Conservation (phyloP, 2,329 filamentous ascomycete species). For the Cytospora mali region DNA sequence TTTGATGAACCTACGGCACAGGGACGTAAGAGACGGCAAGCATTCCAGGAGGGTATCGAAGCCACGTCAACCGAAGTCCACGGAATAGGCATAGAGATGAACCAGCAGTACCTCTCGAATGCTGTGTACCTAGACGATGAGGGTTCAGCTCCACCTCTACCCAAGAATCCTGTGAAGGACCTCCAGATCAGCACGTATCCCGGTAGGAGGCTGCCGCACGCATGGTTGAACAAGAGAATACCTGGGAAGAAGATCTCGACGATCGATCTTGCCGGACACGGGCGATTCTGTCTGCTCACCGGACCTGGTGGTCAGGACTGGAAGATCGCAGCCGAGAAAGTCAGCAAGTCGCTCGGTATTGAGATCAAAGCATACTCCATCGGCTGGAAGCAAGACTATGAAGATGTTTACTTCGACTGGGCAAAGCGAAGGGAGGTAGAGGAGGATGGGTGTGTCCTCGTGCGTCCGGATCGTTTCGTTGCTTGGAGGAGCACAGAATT, state of each 20-base stretch:
- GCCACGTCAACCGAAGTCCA: conserved; percentile 53
- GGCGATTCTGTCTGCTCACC: conserved; percentile 52
- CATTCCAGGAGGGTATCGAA: conserved; percentile 46
- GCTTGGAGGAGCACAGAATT: conserved; percentile 48
- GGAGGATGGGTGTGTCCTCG: conserved; percentile 60
- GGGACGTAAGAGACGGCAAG: conserved; percentile 43
- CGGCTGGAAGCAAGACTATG: conserved; percentile 60
- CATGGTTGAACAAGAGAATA: conserved; percentile 57
- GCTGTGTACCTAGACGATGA: conserved; percentile 52
- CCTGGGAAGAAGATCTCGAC: conserved; percentile 55
- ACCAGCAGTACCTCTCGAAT: conserved; percentile 53
- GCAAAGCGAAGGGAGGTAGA: conserved; percentile 53
- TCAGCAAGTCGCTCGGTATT: conserved; percentile 45
- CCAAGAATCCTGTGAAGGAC: conserved; percentile 45
- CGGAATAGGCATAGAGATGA: conserved; percentile 61
- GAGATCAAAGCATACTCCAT: conserved; percentile 54
- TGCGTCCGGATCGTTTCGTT: conserved; percentile 61
- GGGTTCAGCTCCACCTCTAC: conserved; percentile 30
- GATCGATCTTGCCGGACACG: conserved; percentile 61
- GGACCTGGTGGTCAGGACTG: conserved; percentile 60
- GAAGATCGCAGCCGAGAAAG: conserved; percentile 50
- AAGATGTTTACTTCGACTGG: conserved; percentile 67
- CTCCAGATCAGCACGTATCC: conserved; percentile 57
- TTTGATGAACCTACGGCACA: conserved; percentile 41
- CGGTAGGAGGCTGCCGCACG: conserved; percentile 62